Conservation (phyloP, 2,329 filamentous ascomycete species). For the Rhinocladiella mackenziei region DNA sequence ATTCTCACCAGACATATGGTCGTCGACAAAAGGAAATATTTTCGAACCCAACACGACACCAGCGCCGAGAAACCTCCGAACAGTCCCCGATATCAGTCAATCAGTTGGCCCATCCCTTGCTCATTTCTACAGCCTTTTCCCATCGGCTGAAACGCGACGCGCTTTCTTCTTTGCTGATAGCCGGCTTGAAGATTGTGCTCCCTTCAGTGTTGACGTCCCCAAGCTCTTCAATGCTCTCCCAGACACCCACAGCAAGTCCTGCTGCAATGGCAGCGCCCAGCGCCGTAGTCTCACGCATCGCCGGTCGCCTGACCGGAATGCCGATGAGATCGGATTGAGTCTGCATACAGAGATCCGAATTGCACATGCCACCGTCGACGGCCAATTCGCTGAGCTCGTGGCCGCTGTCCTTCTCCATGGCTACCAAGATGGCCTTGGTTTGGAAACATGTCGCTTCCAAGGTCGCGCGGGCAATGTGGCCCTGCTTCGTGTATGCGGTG, state of each 20-base stretch:
- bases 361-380: slow-evolving; percentile 86
- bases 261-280: slow-evolving; percentile 85
- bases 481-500: slow-evolving; percentile 77
- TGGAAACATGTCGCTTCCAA: slow-evolving; percentile 91
- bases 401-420: slow-evolving; percentile 82
- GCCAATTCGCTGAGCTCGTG: slow-evolving; percentile 70
- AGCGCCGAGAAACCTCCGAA: too few species aligned
- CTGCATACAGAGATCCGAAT: slow-evolving; percentile 85
- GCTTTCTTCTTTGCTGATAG: slow-evolving; percentile 57
- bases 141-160: slow-evolving; percentile 64
- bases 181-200: slow-evolving; percentile 65
- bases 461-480: slow-evolving; percentile 83
- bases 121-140: slow-evolving; percentile 76
- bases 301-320: slow-evolving; percentile 76
- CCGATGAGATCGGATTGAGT: slow-evolving; percentile 76
- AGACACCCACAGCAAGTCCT: slow-evolving; percentile 76
- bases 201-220: slow-evolving; percentile 68
- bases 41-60: too few species aligned
- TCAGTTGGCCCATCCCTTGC: slow-evolving; percentile 33
- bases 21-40: too few species aligned
- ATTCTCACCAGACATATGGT: too few species aligned
- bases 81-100: too few species aligned
- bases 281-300: slow-evolving; percentile 87
- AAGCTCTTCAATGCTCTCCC: slow-evolving; percentile 70
- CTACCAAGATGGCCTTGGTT: slow-evolving; percentile 84